Evolutionary conservation across 371 early-diverging fungal genomes (phyloP), one percentile per base, ranked within the genome.

Genomic region (Choanephora cucurbitarum): DNA sequence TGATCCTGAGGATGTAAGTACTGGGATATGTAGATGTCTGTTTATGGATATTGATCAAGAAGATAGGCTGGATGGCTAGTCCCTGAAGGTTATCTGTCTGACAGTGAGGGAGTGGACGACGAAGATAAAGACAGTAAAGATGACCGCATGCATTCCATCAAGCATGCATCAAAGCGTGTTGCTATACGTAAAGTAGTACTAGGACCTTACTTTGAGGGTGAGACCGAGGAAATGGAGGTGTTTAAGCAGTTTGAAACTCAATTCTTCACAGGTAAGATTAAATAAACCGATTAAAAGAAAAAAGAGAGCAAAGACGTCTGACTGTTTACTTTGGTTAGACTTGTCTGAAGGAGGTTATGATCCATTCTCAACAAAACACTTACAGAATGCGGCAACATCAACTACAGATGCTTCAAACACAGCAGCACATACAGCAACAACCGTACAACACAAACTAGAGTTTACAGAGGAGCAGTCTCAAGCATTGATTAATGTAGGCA

Each of bases 11-110:
- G 75, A 72, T 65, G 69, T 72, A 66, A 50, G 60, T 33, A n/a
- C n/a, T n/a, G n/a, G n/a, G n/a, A n/a, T n/a, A n/a, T n/a, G n/a
- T n/a, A 13, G 4, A 39, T 17, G 13, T 21, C 43, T 18, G 46
- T 21, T 32, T 49, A 34, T 21, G 24, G 34, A 23, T 22, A 33
- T 56, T 10, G 31, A 33, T n/a, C n/a, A n/a, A n/a, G n/a, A n/a
- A n/a, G n/a, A n/a, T 50, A 75, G 80, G 79, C 80, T 40, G 84
- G 78, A 18, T 89, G 84, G 85, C 69, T 81, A n/a, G 89, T 89
- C 3, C 91, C 89, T 11, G 82, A 86, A 70, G 91, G 91, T 0
- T 92, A 92, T 67, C 69, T 92, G 9, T 90, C 91, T 0, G 92
- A 91, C 19, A 90, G 86, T 51, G 91, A 91, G 65, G 86, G 87